These are phyloP conservation scores for Boletales sp. DNA, from an alignment of 768 basidiomycete species.

Conservation along the genomic window DNA sequence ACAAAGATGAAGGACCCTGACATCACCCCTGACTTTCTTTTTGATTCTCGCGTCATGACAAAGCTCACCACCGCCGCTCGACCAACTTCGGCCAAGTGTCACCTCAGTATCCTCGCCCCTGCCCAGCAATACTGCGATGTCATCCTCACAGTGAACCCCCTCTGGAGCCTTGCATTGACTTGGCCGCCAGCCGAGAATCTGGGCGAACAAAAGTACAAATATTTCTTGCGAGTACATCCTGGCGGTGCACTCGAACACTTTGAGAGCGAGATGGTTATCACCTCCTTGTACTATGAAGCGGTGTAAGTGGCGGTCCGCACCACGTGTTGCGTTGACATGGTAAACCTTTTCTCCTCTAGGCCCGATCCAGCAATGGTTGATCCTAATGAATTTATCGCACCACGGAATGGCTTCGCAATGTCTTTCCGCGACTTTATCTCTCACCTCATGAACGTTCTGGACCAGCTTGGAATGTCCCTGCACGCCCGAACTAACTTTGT, in stretches of 20 bases:
- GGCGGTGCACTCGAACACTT: conserved; percentile 87
- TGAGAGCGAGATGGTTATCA: conserved; percentile 75
- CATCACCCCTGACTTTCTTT: conserved; percentile 61
- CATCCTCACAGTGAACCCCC: conserved; percentile 61
- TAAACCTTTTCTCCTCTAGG: conserved; percentile 36
- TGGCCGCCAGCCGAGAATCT: conserved; percentile 77
- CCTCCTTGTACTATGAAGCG: conserved; percentile 83
- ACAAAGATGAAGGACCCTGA: conserved; percentile 67
- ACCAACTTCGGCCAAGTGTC: conserved; percentile 72
- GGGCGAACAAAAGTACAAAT: conserved; percentile 72
- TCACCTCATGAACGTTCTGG: conserved; percentile 78
- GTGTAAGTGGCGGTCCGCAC: conserved; percentile 45
- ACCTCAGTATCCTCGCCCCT: conserved; percentile 71
- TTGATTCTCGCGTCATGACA: conserved; percentile 74
- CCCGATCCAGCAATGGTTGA: conserved; percentile 77
- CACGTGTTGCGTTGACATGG: not conserved
- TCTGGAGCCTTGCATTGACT: conserved; percentile 72
- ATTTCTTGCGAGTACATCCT: conserved; percentile 78
- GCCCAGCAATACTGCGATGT: conserved; percentile 78
- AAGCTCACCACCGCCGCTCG: conserved; percentile 75
- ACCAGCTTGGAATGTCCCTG: conserved; percentile 79
- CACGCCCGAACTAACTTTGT: conserved; percentile 81
- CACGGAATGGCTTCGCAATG: conserved; percentile 85
- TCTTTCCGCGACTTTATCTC: conserved; percentile 75
- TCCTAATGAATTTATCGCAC: conserved; percentile 73